Conservation (phyloP, 1,284 basidiomycete genomes). For the Sphaerobolus stellatus region DNA sequence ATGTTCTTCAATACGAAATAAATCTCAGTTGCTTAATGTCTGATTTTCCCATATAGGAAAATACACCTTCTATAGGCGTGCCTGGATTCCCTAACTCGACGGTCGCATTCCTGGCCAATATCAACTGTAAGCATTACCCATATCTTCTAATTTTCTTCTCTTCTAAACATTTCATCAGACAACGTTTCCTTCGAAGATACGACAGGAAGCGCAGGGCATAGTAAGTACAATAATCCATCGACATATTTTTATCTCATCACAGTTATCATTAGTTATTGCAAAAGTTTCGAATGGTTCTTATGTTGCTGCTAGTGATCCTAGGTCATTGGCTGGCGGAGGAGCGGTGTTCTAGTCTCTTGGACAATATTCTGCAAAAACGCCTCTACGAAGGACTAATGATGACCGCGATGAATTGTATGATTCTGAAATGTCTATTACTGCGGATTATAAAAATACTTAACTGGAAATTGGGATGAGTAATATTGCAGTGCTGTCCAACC, state of each 20-base stretch:
- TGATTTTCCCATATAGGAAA: neutral
- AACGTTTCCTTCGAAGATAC: conserved; percentile 21
- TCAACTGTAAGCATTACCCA: conserved; percentile 15
- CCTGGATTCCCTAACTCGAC: conserved; percentile 21
- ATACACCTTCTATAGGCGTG: conserved; percentile 14
- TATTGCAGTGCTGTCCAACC: too few species aligned
- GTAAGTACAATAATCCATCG: neutral
- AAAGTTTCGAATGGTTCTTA: conserved; percentile 19
- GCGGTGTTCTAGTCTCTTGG: conserved; percentile 8
- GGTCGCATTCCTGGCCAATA: conserved; percentile 19
- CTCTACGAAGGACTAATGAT: too few species aligned
- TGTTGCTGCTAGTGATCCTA: conserved; percentile 24
- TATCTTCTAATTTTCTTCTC: neutral
- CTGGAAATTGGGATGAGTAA: too few species aligned
- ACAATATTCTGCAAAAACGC: too few species aligned
- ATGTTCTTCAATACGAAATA: neutral
- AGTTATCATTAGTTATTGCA: conserved; percentile 16
- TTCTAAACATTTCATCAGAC: conserved; percentile 6
- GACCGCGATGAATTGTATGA: too few species aligned
- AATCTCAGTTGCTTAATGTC: neutral
- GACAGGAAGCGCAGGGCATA: conserved; percentile 19
- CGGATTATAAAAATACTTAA: too few species aligned
- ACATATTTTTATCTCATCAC: neutral
- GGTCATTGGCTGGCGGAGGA: conserved; percentile 21
- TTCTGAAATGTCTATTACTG: too few species aligned